Evolutionary conservation across 768 basidiomycete genomes (phyloP), one percentile per base, ranked within the genome.

Genomic region (Mycena sanguinolenta): DNA sequence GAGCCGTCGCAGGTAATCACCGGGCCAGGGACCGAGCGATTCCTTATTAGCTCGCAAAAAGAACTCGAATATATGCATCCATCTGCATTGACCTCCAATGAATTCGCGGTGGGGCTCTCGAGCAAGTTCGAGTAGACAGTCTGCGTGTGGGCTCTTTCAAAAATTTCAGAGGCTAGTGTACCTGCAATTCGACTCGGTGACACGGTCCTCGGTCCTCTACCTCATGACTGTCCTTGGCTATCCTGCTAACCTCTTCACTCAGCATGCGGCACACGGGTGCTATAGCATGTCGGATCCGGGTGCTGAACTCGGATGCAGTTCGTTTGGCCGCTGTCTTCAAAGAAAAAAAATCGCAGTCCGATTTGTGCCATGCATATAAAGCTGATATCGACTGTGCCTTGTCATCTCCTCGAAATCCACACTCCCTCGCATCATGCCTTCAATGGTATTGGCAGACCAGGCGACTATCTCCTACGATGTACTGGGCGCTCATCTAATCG

Each of bases 391-490:
- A 19, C 5, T n/a, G 4, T 13, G 39, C 19, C 57, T 28, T 42
- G 10, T 16, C 32, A 13, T n/a, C n/a, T n/a, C 63, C 54, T 28
- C n/a, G 2, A 42, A n/a, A 10, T 42, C 27, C 19, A 13, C 34
- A 34, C 3, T 58, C 25, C 55, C 34, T 58, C 42, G 19, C 27
- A 54, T 17, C 12, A 64, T 65, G 64, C 19, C 64, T 46, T 58
- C 44, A n/a, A n/a, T 65, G 28, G 5, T 65, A 25, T n/a, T 67
- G 27, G 34, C 65, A 46, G 65, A 67, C 58, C 46, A 58, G 42
- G 58, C 65, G n/a, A 50, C 14, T 3, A 50, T 68, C 17, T 52
- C 67, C 7, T 68, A 61, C 27, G 67, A 63, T 19, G 54, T 68
- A 32, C 30, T 63, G n/a, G 54, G 67, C 16, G 27, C 67, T 13